Evolutionary conservation across 495 filamentous ascomycete species (phyloP).

Genomic region (Cenococcum geophilum): DNA sequence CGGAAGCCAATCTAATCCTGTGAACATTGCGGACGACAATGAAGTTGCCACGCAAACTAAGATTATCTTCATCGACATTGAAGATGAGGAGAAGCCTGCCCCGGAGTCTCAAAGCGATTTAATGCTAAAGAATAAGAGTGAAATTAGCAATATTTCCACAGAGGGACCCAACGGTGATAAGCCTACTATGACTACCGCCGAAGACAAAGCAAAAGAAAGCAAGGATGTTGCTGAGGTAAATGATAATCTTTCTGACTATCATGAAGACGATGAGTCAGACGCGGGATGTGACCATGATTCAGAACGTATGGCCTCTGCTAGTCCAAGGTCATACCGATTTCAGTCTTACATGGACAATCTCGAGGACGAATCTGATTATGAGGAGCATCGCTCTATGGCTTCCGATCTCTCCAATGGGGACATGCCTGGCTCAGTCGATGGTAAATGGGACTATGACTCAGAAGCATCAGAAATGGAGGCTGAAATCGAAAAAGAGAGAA

Average conservation of each 20-base stretch:
- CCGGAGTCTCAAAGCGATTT: not conserved
- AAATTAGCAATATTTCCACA: not conserved
- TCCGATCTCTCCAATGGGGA: not conserved
- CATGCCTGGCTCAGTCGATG: not conserved
- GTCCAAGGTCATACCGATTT: not conserved
- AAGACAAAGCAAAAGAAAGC: not conserved
- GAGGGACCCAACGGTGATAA: not conserved
- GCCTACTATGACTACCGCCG: not conserved
- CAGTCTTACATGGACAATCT: not conserved
- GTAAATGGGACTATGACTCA: not conserved
- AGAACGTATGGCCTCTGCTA: not conserved
- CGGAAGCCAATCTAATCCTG: slow-evolving; percentile 22
- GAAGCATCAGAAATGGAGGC: not conserved
- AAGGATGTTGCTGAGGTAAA: too few relatives aligned
- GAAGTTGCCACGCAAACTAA: slow-evolving; percentile 8
- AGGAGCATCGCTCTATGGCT: not conserved
- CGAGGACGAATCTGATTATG: not conserved
- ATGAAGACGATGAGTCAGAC: not conserved
- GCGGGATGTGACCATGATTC: not conserved
- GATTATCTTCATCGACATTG: slow-evolving; percentile 6
- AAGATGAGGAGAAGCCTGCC: not conserved
- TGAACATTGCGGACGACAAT: slow-evolving; percentile 19
- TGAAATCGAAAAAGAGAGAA: not conserved
- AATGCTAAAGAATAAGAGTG: not conserved
- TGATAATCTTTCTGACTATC: too few relatives aligned